Base-by-base conservation (phyloP, 345 rosid species). In the Hibiscus trionum region DNA sequence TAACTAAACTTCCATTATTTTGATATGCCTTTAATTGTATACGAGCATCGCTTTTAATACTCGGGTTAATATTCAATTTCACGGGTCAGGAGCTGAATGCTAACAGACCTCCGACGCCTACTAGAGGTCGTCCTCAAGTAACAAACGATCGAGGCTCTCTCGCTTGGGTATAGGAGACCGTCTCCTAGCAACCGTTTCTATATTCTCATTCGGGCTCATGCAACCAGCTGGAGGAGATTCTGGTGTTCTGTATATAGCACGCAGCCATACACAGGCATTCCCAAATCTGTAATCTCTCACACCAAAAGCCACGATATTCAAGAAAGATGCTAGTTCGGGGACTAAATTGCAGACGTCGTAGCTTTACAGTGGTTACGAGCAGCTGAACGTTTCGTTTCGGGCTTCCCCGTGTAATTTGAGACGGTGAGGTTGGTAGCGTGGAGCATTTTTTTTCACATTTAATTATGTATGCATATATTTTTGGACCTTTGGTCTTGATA, bases 101-200 rank as follows among this genome's bases (percentile, higher is more conserved):
- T 57, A 92, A 92, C 75, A 79, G 99, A 77, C 99, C 97, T 77
- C 88, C 99, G 0, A 95, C 99, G 55, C 99, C 98, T 61, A 90
- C 98, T 2, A 84, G 99, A 85, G 98, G 99, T 50, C 96, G 99
- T 53, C 96, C 97, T 67, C 98, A 83, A 80, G 86, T 74, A 70
- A 71, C 92, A 66, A 91, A 86, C 53, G 99, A 95, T 73, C 85
- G 93, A n/a, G 97, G 97, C 66, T 81, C 96, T 76, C 93, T 88
- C 61, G 99, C 97, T 66, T 95, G 96, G 93, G 86, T 95, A 53
- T 92, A 87, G 81, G 62, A 77, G 71, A 73, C 29, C 35, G 5
- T 31, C 35, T 31, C 65, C 58, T 56, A 19, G 42, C 42, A 71
- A 63, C 71, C 75, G 69, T 66, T 74, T 73, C 56, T 61, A 24